phyloP scores from a whole-genome alignment of 1,284 basidiomycete genomes.

The Cryptococcus sp. region DNA sequence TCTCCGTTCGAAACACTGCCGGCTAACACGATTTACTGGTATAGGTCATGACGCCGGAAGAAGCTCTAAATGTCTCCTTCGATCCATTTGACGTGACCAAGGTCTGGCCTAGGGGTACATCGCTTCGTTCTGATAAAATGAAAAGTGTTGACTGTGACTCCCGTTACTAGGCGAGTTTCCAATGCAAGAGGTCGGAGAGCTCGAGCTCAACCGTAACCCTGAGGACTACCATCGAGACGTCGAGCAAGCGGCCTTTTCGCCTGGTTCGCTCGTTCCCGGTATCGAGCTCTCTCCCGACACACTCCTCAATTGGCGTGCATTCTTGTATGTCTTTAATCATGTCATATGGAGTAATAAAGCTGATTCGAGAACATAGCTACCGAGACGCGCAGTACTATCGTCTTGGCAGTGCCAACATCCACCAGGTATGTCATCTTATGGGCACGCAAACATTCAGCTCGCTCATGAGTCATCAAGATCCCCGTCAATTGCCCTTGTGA shows the following conservation, averaged over 20 bases:
- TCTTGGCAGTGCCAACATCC: conserved; percentile 42
- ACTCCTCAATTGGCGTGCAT: conserved; percentile 43
- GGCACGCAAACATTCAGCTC: not conserved
- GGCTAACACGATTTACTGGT: not conserved
- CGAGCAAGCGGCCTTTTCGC: conserved; percentile 51
- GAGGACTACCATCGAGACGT: conserved; percentile 51
- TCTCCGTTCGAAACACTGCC: not conserved
- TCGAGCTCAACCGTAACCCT: conserved; percentile 52
- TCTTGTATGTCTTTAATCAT: conserved; percentile 31
- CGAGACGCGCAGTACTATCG: conserved; percentile 45
- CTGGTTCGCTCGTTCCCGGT: conserved; percentile 47
- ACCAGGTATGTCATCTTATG: conserved; percentile 23
- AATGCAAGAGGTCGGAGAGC: conserved; percentile 52
- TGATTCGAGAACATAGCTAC: conserved; percentile 20
- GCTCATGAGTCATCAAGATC: conserved; percentile 17
- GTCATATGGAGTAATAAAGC: not conserved
- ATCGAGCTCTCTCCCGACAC: conserved; percentile 47
- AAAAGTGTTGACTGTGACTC: not conserved
- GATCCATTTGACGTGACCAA: conserved; percentile 56
- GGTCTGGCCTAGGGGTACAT: conserved; percentile 40
- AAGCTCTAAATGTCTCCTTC: conserved; percentile 46
- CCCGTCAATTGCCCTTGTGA: conserved; percentile 39
- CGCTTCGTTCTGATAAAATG: not conserved
- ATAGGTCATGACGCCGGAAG: conserved; percentile 49
- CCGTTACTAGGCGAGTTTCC: conserved; percentile 39